These are phyloP conservation scores for Marasmius oreades DNA, from an alignment of 1,284 basidiomycete species.

Conservation along the genomic window DNA sequence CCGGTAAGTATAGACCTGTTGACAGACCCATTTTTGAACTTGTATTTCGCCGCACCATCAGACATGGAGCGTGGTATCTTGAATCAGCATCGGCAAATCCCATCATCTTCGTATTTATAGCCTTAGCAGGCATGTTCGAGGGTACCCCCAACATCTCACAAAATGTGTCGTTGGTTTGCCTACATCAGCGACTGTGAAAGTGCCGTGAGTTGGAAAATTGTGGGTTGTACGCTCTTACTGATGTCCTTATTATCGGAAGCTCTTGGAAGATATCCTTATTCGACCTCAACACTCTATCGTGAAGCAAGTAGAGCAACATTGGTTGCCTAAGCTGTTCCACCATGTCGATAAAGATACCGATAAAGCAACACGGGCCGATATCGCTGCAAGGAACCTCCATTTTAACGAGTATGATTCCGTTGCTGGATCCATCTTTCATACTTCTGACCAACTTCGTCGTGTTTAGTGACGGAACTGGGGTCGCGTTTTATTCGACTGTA, in stretches of 20 bases:
- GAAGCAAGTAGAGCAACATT: constrained; percentile 4
- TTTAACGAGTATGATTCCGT: constrained; percentile 1
- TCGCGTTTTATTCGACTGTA: neutral
- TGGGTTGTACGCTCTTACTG: neutral
- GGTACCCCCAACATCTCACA: neutral
- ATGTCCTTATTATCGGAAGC: neutral
- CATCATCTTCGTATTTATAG: no score
- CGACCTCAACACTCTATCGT: constrained; percentile 3
- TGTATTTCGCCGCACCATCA: no score
- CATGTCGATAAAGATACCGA: constrained; percentile 1
- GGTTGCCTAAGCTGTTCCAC: neutral
- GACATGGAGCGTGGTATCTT: no score
- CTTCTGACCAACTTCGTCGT: neutral
- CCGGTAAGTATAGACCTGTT: no score
- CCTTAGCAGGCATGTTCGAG: no score
- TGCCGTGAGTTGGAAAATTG: neutral
- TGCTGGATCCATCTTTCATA: neutral
- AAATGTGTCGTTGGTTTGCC: constrained; percentile 5
- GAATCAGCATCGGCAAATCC: neutral
- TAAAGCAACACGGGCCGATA: neutral
- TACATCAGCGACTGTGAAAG: constrained; percentile 1
- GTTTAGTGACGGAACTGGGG: neutral
- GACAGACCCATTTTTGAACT: no score
- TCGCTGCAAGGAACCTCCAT: neutral
- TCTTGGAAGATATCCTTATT: constrained; percentile 3